Evolutionary conservation across 495 filamentous ascomycete genomes (phyloP), one percentile per base, ranked within the genome.

Genomic region (Penicillium diatomitis): DNA sequence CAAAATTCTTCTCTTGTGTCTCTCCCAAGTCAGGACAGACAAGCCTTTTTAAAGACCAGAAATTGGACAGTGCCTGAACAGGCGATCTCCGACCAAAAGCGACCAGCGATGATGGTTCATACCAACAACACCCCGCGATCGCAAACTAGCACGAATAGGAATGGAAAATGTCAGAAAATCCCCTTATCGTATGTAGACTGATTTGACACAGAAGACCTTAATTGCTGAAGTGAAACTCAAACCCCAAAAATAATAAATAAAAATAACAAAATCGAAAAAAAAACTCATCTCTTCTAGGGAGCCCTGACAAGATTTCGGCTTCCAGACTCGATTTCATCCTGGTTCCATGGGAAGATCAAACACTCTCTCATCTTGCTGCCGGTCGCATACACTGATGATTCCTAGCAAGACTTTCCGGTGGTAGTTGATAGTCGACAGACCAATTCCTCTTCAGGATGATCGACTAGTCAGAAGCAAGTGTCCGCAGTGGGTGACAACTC

Each of bases 31-130:
- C 42, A 20, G 34, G 32, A 46, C 44, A 32, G 33, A 11, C 44
- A 37, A 37, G 44, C 41, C 20, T 33, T 52, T 52, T 32, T 52
- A 52, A 47, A 44, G 44, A 42, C 8, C 32, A n/a, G 34, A 49
- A 28, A 35, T 6, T 7, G 34, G 39, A 37, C 40, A 30, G 29
- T n/a, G 29, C n/a, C 40, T 30, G 32, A 40, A 20, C 20, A 20
- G 20, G 1, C 20, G 20, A 20, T 20, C 20, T 20, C 20, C 20
- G 20, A 20, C 20, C 20, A 20, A 20, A 20, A 20, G 20, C 20
- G 20, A 20, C 20, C 20, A 20, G 20, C 20, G 20, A 38, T 36
- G 5, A 38, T 38, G 42, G 31, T 35, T 45, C 37, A 32, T 5
- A 41, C 34, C 32, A 10, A 12, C 6, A 5, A 39, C 11, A 5